A percentile compares a stretch with the other conserved stretches of the same genome.
phyloP scores from a whole-genome alignment of 495 filamentous ascomycete genomes.

The Mycothermus thermophilus region DNA sequence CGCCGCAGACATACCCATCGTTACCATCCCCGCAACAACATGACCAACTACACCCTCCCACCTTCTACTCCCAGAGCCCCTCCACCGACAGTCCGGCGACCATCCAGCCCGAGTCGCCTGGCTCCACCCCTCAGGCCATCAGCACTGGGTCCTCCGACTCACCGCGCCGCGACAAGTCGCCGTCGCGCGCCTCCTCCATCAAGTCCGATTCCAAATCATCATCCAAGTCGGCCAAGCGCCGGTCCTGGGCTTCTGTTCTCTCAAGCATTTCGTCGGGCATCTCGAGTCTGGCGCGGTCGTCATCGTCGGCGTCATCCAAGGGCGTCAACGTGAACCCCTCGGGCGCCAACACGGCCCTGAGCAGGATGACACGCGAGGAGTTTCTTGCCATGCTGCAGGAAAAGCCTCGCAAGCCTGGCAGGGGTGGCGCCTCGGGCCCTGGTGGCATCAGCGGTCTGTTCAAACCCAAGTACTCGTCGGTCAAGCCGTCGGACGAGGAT shows the following conservation, averaged over 20 bases:
- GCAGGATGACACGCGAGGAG: conserved; percentile 21
- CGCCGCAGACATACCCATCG: background rate
- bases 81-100: conserved; percentile 2
- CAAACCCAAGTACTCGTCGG: conserved; percentile 12
- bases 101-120: conserved; percentile 10
- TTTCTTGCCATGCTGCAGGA: conserved; percentile 18
- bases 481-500: conserved; percentile 16
- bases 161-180: conserved; percentile 13
- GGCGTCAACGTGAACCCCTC: conserved; percentile 10
- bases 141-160: conserved; percentile 11
- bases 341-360: conserved; percentile 16
- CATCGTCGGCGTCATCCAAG: conserved; percentile 20
- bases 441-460: conserved; percentile 4
- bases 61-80: background rate
- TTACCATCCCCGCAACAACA: background rate
- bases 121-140: conserved; percentile 11
- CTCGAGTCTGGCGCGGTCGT: conserved; percentile 19
- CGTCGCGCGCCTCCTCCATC: conserved; percentile 13
- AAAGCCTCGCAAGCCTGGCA: conserved; percentile 12
- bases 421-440: background rate
- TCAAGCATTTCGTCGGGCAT: conserved; percentile 24
- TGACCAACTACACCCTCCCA: background rate
- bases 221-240: conserved; percentile 19
- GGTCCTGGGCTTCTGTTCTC: conserved; percentile 22
- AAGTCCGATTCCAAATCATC: conserved; percentile 18